Evolutionary conservation across 805 yeast genomes (phyloP), one percentile per base, ranked within the genome.

Genomic region (Pichia nanzhaoensis): DNA sequence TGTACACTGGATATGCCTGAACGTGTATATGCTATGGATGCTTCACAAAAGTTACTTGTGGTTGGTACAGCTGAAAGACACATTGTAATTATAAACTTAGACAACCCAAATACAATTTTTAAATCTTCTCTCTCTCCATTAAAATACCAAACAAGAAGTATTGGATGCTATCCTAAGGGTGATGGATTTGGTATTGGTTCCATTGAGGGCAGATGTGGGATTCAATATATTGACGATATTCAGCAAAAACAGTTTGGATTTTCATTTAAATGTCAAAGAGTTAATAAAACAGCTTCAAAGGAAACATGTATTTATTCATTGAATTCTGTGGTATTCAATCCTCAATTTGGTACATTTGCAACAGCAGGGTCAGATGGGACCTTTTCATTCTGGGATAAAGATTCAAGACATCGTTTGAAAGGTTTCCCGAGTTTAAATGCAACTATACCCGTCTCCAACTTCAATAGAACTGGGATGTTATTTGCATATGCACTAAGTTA

Each of bases 321-420:
- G 36, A 87, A 89, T 62, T 72, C 85, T 41, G 82, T 93, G 39
- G 70, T 77, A 7, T 87, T 90, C 71, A 97, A 93, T 60, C 98
- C 98, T 4, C 69, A 77, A 13, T 81, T 82, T 64, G 96, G 96
- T 36, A 89, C 98, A 1, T 84, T 93, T 64, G 81, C 82, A 41
- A 93, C 99, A 5, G 93, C 95, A 1, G 98, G 99, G 12, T 76
- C 93, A 20, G 99, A 93, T 65, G 99, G 99, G 19, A 74, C 90
- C 13, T 83, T 90, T 69, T 82, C 89, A 56, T 84, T 87, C 69
- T 93, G 99, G 99, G 98, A 93, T 64, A 88, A 87, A 64, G 95
- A 88, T 56, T 84, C 93, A 44, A 80, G 83, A 60, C 95, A 85
- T 60, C 75, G 98, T 55, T 75, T 93, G 53, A 85, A 83, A 65